phyloP scores from a whole-genome alignment of 129 eudicot genomes.

The Tagetes patula region DNA sequence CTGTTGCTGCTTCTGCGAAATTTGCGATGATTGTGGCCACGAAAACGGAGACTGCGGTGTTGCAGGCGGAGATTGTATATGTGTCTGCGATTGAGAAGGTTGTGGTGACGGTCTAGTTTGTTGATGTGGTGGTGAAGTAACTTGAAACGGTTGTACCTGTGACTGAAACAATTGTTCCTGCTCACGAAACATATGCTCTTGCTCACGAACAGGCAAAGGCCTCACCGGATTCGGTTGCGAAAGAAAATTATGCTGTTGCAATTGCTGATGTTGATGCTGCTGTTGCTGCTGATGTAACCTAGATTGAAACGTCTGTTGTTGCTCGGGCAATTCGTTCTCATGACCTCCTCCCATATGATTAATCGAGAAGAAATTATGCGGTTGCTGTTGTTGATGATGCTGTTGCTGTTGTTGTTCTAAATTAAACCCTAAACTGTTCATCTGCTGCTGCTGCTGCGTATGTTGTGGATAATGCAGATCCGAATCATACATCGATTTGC shows the following conservation, averaged over 20 bases:
- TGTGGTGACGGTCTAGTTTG: constrained; percentile 18
- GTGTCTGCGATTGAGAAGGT: constrained; percentile 21
- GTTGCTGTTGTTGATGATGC: constrained; percentile 31
- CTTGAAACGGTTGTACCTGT: constrained; percentile 35
- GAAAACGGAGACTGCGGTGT: constrained; percentile 23
- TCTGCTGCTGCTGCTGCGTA: constrained; percentile 42
- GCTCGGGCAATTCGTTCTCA: constrained; percentile 29
- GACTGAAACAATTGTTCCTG: constrained; percentile 39
- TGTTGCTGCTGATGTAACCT: constrained; percentile 30
- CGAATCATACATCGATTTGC: constrained; percentile 68
- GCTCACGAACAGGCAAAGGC: constrained; percentile 27
- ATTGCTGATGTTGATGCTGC: constrained; percentile 29
- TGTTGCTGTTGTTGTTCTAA: constrained; percentile 32
- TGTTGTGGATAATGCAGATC: constrained; percentile 47
- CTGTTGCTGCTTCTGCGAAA: background rate
- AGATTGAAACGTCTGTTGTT: constrained; percentile 24
- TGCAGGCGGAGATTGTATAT: constrained; percentile 14
- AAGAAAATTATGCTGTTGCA: constrained; percentile 35
- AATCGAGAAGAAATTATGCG: constrained; percentile 33
- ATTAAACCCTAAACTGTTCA: constrained; percentile 31
- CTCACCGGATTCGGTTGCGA: constrained; percentile 25
- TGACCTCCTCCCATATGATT: constrained; percentile 30
- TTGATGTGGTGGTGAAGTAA: constrained; percentile 15
- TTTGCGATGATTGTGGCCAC: constrained; percentile 31
- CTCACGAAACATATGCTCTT: constrained; percentile 31